Evolutionary conservation across 2,329 filamentous ascomycete genomes (phyloP), one percentile per base, ranked within the genome.

Genomic region (Alternaria alternata): DNA sequence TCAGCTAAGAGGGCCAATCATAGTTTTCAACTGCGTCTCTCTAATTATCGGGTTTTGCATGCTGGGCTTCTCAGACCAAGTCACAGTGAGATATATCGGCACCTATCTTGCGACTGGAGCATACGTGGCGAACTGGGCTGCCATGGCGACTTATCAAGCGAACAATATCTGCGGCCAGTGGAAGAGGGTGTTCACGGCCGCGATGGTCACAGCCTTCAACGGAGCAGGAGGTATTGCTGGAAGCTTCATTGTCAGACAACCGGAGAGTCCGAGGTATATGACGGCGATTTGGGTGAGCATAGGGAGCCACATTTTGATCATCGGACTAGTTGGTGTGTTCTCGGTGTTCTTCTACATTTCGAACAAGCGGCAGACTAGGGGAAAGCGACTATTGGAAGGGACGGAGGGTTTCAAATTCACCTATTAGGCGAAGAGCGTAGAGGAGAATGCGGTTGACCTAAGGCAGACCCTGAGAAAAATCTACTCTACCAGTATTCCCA

Each of bases 211-310:
- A 11, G 87, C 86, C 8, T 84, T 82, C 68, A 89, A 89, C 65
- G 87, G 88, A 0, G 83, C 88, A 16, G 88, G 88, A 8, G 87
- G 87, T 0, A 87, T 90, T 61, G 87, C 87, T 1, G 88, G 88
- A 2, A 88, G 86, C 69, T 91, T 87, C 69, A 89, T 91, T 64
- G 87, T 91, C 3, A 80, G 85, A 26, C 81, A 84, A 61, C 74
- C 81, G 8, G 88, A 91, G 71, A 87, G 87, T 3, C 89, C 89
- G 7, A 76, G 81, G 57, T 91, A 91, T 73, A 74, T 81, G 58
- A 91, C 88, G 2, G 89, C 89, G 2, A 84, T 91, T 14, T 91
- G 88, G 87, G 83, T 90, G 14, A 88, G 86, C 12, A 88, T 91
- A 58, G 88, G 85, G 60, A 81, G 65, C 44, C 86, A 88, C 66